Conservation (phyloP, 495 filamentous ascomycete species). For the Physcia stellaris region DNA sequence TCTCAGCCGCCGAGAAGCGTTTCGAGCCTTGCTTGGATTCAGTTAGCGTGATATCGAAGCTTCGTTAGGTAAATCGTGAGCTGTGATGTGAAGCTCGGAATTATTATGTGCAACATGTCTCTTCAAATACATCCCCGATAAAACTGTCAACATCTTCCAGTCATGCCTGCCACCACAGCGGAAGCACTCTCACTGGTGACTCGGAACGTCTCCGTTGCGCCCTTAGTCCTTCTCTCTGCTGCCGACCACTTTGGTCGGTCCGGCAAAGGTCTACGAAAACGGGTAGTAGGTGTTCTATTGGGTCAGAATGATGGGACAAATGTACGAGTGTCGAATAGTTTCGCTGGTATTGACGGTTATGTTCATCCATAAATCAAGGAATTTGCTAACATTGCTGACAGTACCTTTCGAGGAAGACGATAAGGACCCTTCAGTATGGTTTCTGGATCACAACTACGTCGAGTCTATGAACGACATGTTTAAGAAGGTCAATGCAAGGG, state of each 20-base stretch:
- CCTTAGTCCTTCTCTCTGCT: conserved; percentile 91
- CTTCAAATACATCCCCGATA: neutral
- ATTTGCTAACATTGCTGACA: conserved; percentile 22
- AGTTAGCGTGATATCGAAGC: no score
- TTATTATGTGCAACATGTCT: neutral
- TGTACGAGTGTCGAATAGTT: conserved; percentile 96
- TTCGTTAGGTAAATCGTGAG: no score
- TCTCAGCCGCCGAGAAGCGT: no score
- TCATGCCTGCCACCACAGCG: conserved; percentile 87
- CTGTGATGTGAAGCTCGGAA: neutral
- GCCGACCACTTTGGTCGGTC: conserved; percentile 97
- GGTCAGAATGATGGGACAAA: conserved; percentile 92
- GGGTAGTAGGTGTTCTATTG: conserved; percentile 88
- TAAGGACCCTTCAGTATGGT: conserved; percentile 97
- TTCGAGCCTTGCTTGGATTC: no score
- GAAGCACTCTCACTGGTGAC: conserved; percentile 87
- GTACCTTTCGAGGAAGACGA: conserved; percentile 99
- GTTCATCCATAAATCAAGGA: conserved; percentile 16
- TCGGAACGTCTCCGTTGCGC: conserved; percentile 89
- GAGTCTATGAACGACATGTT: conserved; percentile 99
- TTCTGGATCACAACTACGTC: conserved; percentile 98
- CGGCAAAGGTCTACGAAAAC: conserved; percentile 78
- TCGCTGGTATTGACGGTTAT: no score
- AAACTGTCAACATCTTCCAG: neutral
- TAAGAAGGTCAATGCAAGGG: conserved; percentile 98